Evolutionary conservation across 2,329 filamentous ascomycete species (phyloP), one percentile per base, ranked within the genome.

Genomic region (Alternaria rosae): DNA sequence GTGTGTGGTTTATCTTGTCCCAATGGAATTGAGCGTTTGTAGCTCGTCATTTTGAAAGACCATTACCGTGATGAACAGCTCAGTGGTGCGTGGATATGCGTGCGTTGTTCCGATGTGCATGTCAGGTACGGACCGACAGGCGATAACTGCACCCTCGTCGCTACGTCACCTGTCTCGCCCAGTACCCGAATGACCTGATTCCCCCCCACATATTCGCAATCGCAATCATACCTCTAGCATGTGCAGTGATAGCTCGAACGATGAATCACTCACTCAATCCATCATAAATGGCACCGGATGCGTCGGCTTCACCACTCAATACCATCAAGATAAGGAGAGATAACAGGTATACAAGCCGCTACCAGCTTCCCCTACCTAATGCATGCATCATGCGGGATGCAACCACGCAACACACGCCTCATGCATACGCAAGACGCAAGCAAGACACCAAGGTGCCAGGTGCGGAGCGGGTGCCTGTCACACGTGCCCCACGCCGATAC

Each of bases 401-500:
- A 44, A 2, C 41, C 41, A 3, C 41, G 0, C 41, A 43, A 13
- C 11, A 43, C 41, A 43, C 41, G 11, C 21, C 41, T 54, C 25
- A 38, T 28, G 30, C 17, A 21, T n/a, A 38, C 35, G 35, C 35
- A 38, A 38, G 32, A n/a, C 32, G 32, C 32, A 35, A 35, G 32
- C 32, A 35, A 35, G 35, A 38, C 35, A 17, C 35, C 32, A 38
- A 2, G 35, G 35, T 32, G 30, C 30, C 1, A 38, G 35, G 35
- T 42, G 35, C 15, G 30, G 44, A 35, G 54, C 38, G 28, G 55
- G 59, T 62, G 58, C 59, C 61, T 65, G 62, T 58, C 51, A 61
- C 65, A 60, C 56, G 65, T 66, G 47, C 45, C 42, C 26, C 65
- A 62, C 61, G 58, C 35, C 54, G 53, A 43, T 45, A 45, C 43